Base-by-base conservation (phyloP, 169 alveolate species). In the Babesia sp. region DNA sequence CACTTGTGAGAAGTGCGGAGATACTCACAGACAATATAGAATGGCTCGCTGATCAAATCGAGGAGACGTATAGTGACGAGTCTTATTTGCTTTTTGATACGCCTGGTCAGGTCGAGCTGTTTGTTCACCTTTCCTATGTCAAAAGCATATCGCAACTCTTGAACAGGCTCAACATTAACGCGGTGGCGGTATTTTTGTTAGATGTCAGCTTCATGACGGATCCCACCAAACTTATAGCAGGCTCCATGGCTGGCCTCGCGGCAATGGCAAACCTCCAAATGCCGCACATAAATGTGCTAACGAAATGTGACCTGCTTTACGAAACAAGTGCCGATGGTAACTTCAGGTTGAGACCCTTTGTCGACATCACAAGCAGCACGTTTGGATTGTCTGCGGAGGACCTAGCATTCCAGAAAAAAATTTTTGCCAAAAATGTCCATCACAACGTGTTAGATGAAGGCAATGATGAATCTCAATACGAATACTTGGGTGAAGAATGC, bases 91-190 rank as follows among this genome's bases (percentile, higher is more conserved):
- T 97, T 31, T 94, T 97, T 83, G 99, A 97, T 73, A 95, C 99
- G 42, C 99, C 99, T 1, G 99, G 99, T 39, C 97, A 96, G 84
- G 95, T 96, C 24, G 99, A 97, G 84, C 84, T 97, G 67, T 97
- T 96, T 84, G 91, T 98, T 26, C 99, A 97, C 87, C 88, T 96
- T 70, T 96, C 96, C 66, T 91, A 96, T 46, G 95, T 97, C 95
- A 90, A 92, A 57, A 90, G 93, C 48, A 85, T 97, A 50, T 85
- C 92, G 50, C 86, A 91, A 61, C 81, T 93, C 36, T 79, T 96
- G 4, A 75, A 88, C 53, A 83, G 93, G 41, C 84, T 93, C 66
- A 97, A 98, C 36, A 96, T 94, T 69, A 90, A 94, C 69, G 71
- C 96, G 44, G 93, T 98, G 61, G 96, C 98, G 11, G 95, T 96